phyloP scores from a whole-genome alignment of 306 rosid species.

The Fragaria vesca region DNA sequence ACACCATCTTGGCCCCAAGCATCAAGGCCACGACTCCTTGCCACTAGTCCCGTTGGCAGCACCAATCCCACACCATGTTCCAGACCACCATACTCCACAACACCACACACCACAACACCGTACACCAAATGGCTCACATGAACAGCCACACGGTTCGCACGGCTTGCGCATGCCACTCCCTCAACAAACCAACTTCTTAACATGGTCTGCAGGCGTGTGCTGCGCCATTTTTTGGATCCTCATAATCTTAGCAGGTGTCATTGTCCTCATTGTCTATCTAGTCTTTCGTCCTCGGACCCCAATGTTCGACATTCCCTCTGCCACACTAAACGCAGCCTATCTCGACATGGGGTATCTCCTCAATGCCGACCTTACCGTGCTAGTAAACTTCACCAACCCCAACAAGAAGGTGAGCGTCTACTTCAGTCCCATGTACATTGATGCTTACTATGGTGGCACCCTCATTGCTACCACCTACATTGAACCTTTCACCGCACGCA shows the following conservation, averaged over 20 bases:
- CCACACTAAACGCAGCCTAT: slow-evolving; percentile 74
- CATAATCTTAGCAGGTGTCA: slow-evolving; percentile 73
- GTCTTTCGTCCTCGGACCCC: slow-evolving; percentile 81
- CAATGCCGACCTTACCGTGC: slow-evolving; percentile 76
- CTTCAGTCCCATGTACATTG: slow-evolving; percentile 59
- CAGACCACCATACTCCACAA: not conserved
- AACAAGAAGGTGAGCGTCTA: slow-evolving; percentile 78
- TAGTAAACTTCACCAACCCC: slow-evolving; percentile 87
- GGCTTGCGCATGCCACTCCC: slow-evolving; percentile 15
- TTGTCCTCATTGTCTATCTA: slow-evolving; percentile 75
- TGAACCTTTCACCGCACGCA: slow-evolving; percentile 68
- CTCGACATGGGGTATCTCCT: slow-evolving; percentile 88
- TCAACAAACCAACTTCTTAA: slow-evolving; percentile 28
- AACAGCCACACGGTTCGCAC: not conserved
- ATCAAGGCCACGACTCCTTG: not conserved
- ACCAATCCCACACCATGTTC: not conserved
- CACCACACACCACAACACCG: not conserved
- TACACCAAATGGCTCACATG: not conserved
- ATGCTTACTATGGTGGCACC: slow-evolving; percentile 63
- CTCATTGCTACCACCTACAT: slow-evolving; percentile 63
- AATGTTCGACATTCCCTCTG: slow-evolving; percentile 59
- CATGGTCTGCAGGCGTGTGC: slow-evolving; percentile 59
- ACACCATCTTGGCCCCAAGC: not conserved
- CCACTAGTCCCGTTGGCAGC: not conserved
- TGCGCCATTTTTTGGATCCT: slow-evolving; percentile 76